Conservation (phyloP, 345 rosid genomes). For the Diplotaxis tenuifolia region DNA sequence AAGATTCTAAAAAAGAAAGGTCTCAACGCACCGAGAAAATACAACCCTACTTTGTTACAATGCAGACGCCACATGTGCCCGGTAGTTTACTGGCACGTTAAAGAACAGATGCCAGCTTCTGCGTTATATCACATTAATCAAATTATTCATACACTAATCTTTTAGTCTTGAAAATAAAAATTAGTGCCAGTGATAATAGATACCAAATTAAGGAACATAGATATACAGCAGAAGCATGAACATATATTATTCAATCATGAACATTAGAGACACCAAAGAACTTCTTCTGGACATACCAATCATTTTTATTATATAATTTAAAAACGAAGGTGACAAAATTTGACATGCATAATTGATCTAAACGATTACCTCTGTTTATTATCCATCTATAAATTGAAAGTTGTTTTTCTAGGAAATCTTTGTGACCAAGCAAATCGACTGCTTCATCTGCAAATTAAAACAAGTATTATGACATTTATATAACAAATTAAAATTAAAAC, state of each 20-base stretch:
- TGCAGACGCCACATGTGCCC: slow-evolving; percentile 90
- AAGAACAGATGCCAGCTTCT: slow-evolving; percentile 16
- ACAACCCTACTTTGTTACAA: slow-evolving; percentile 56
- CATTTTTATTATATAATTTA: too few relatives aligned
- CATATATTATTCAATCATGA: not conserved
- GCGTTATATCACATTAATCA: not conserved
- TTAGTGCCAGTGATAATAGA: not conserved
- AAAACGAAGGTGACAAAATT: too few relatives aligned
- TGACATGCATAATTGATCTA: not conserved
- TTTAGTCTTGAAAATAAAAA: too few relatives aligned
- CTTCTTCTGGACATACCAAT: too few relatives aligned
- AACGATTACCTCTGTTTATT: not conserved
- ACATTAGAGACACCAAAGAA: too few relatives aligned
- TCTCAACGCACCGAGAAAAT: slow-evolving; percentile 57
- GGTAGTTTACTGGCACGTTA: slow-evolving; percentile 79
- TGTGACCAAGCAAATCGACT: not conserved
- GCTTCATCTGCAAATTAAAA: too few relatives aligned
- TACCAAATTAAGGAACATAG: not conserved
- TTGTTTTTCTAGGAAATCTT: not conserved
- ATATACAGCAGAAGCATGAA: not conserved
- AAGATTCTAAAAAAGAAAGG: slow-evolving; percentile 58
- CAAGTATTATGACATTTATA: too few relatives aligned
- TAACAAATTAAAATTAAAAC: too few relatives aligned
- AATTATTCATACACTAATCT: not conserved
- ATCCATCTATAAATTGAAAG: not conserved